phyloP scores from a whole-genome alignment of 331 rosid species.

The Phaseolus coccineus region DNA sequence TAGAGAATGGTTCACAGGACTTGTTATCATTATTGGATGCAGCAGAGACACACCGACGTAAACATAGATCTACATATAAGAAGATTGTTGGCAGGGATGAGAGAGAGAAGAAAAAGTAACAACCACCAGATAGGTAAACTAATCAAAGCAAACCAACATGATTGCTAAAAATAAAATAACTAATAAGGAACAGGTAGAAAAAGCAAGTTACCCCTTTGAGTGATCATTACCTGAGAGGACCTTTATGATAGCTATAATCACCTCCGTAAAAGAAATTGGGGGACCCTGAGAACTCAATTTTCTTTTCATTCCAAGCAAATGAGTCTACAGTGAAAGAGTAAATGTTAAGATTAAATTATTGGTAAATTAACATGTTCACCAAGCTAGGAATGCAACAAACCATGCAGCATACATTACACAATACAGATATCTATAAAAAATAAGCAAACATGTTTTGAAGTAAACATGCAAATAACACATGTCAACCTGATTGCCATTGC shows the following conservation, averaged over 20 bases:
- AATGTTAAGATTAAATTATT: slow-evolving; percentile 36
- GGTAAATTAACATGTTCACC: slow-evolving; percentile 37
- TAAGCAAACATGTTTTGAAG: neutral
- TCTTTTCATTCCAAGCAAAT: slow-evolving; percentile 87
- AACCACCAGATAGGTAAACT: slow-evolving; percentile 45
- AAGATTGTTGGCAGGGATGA: slow-evolving; percentile 17
- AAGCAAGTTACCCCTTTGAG: slow-evolving; percentile 26
- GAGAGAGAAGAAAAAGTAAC: slow-evolving; percentile 33
- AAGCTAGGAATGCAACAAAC: slow-evolving; percentile 32
- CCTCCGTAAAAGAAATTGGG: slow-evolving; percentile 65
- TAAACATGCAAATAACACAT: slow-evolving; percentile 13
- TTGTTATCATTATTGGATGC: slow-evolving; percentile 52
- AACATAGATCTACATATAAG: slow-evolving; percentile 64
- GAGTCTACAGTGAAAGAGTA: slow-evolving; percentile 63
- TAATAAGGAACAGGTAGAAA: slow-evolving; percentile 14
- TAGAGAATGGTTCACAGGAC: slow-evolving; percentile 44
- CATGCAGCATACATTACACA: slow-evolving; percentile 16
- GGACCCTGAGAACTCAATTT: slow-evolving; percentile 53
- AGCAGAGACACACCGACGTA: slow-evolving; percentile 59
- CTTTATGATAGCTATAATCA: slow-evolving; percentile 71
- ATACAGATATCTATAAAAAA: slow-evolving; percentile 7
- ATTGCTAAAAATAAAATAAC: slow-evolving; percentile 27
- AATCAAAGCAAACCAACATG: slow-evolving; percentile 36
- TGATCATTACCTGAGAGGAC: slow-evolving; percentile 81
- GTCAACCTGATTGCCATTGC: slow-evolving; percentile 90